A percentile compares a stretch with the other conserved stretches of the same genome.
Conservation (phyloP, 176 grass and related monocot species). For the Elaeis guineensis region DNA sequence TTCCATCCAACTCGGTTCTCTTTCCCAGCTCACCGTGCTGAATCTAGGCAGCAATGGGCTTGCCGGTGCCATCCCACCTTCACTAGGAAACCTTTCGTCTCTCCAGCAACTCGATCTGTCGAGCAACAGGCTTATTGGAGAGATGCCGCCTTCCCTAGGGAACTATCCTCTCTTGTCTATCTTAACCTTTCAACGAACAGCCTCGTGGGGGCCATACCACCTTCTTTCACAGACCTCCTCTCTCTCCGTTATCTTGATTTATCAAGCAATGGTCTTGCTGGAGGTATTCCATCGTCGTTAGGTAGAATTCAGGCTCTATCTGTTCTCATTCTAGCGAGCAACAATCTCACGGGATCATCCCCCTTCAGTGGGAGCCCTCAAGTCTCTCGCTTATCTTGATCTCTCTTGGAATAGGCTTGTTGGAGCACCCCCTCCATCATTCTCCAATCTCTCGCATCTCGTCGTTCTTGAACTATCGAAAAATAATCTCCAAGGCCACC, state of each 20-base stretch:
- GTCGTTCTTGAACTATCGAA: neutral
- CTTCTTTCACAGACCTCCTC: neutral
- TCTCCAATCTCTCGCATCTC: slow-evolving; percentile 6
- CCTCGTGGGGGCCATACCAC: slow-evolving; percentile 6
- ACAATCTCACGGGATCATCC: slow-evolving; percentile 1
- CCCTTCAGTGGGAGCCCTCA: too few species aligned
- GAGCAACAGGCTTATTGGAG: neutral
- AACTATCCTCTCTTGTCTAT: neutral
- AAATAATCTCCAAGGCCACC: slow-evolving; percentile 3
- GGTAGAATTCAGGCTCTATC: neutral
- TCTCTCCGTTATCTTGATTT: neutral
- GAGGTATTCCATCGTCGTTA: neutral
- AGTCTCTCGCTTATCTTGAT: too few species aligned
- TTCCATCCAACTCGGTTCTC: neutral
- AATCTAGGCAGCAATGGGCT: neutral
- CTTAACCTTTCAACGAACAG: neutral
- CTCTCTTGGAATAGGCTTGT: too few species aligned
- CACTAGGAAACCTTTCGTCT: neutral
- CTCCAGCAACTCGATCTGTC: neutral
- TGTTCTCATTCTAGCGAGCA: neutral
- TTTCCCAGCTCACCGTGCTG: neutral
- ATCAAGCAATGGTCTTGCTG: neutral
- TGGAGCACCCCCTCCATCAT: neutral
- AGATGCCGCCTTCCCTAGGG: neutral
- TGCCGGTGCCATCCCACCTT: neutral